Evolutionary conservation across 1,284 basidiomycete species (phyloP).

Genomic region (Chalciporus sp.): DNA sequence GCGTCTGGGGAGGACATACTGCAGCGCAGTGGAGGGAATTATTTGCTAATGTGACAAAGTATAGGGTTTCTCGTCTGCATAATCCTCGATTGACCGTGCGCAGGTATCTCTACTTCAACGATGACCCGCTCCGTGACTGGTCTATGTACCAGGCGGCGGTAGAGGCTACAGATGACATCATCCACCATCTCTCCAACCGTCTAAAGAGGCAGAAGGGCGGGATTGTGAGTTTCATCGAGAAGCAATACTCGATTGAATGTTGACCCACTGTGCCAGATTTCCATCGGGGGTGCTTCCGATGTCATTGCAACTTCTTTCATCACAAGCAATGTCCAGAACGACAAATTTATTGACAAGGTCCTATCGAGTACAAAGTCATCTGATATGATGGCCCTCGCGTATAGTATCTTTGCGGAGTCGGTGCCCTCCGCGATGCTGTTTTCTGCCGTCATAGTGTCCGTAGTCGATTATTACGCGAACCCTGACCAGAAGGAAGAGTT

Average conservation of each 20-base stretch:
- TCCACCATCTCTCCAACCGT: slow-evolving; percentile 43
- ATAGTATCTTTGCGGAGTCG: slow-evolving; percentile 48
- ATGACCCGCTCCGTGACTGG: slow-evolving; percentile 60
- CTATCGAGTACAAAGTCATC: slow-evolving; percentile 8
- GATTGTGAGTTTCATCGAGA: slow-evolving; percentile 21
- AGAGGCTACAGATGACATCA: slow-evolving; percentile 44
- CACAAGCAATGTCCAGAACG: slow-evolving; percentile 29
- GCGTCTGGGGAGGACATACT: slow-evolving; percentile 49
- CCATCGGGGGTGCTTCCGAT: slow-evolving; percentile 21
- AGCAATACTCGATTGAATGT: neutral
- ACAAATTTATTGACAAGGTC: slow-evolving; percentile 19
- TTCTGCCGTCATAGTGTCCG: slow-evolving; percentile 56
- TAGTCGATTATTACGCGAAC: slow-evolving; percentile 67
- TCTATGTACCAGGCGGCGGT: slow-evolving; percentile 50
- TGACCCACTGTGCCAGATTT: slow-evolving; percentile 15
- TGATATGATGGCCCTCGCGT: slow-evolving; percentile 13
- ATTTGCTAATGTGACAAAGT: slow-evolving; percentile 61
- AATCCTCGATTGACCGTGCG: neutral
- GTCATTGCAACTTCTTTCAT: slow-evolving; percentile 24
- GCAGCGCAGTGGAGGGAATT: slow-evolving; percentile 51
- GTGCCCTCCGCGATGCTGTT: slow-evolving; percentile 55
- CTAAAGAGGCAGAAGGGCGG: slow-evolving; percentile 29
- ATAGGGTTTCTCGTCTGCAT: neutral
- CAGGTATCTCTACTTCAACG: slow-evolving; percentile 68
- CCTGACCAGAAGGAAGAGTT: slow-evolving; percentile 42